Percentiles rank a stretch among this genome's conserved stretches.
phyloP scores from a whole-genome alignment of 805 yeast species.

The Diddensiella santjacobensis region DNA sequence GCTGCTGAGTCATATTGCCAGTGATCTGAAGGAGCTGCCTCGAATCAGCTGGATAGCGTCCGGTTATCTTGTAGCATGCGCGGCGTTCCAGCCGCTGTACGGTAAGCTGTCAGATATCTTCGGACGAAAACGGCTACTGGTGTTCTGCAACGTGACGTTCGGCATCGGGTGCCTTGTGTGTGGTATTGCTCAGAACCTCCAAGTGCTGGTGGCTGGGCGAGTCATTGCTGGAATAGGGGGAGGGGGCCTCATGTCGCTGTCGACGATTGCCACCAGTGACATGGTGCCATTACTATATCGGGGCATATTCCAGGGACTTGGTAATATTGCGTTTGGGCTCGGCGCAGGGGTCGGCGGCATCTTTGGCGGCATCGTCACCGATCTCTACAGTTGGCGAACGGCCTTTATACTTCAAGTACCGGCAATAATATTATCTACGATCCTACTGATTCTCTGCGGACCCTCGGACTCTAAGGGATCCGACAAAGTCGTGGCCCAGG shows the following conservation, averaged over 20 bases:
- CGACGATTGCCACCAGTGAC: constrained; percentile 74
- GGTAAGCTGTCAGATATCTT: constrained; percentile 66
- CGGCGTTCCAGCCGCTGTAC: constrained; percentile 71
- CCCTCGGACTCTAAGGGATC: constrained; percentile 1
- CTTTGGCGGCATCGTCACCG: constrained; percentile 52
- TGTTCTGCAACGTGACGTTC: constrained; percentile 42
- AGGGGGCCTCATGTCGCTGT: constrained; percentile 76
- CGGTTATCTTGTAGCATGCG: constrained; percentile 60
- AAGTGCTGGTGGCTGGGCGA: constrained; percentile 63
- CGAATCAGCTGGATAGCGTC: constrained; percentile 69
- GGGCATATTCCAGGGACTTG: constrained; percentile 79
- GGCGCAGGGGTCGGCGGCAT: constrained; percentile 73
- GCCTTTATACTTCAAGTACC: constrained; percentile 42
- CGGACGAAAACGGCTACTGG: constrained; percentile 39
- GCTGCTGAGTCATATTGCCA: constrained; percentile 54
- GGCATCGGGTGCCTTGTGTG: constrained; percentile 47
- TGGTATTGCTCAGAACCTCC: constrained; percentile 52
- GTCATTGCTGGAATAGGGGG: constrained; percentile 86
- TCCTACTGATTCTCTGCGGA: constrained; percentile 13
- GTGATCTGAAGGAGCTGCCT: constrained; percentile 51
- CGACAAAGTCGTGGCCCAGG: constrained; percentile 22
- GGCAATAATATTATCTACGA: constrained; percentile 35
- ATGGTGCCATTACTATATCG: constrained; percentile 71
- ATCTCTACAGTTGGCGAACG: constrained; percentile 59
- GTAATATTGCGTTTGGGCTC: constrained; percentile 68